phyloP scores from a whole-genome alignment of 345 rosid genomes.

The Salix purpurea region DNA sequence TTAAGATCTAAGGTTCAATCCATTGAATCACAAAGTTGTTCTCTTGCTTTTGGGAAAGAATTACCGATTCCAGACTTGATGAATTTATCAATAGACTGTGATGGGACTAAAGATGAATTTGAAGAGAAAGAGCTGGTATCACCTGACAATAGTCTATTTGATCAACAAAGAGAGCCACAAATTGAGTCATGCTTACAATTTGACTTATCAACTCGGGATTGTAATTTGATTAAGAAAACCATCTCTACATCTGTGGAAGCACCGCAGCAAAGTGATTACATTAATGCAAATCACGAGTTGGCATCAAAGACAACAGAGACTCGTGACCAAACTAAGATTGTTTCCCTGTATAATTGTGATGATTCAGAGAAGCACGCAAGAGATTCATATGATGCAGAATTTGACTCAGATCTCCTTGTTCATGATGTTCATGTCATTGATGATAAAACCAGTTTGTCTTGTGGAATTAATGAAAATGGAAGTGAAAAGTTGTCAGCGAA shows the following conservation, averaged over 20 bases:
- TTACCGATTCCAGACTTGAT: slow-evolving; percentile 25
- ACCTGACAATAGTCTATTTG: slow-evolving; percentile 7
- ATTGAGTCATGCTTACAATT: slow-evolving; percentile 8
- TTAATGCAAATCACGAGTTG: slow-evolving; percentile 7
- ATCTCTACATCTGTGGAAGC: slow-evolving; percentile 18
- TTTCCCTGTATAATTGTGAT: slow-evolving; percentile 14
- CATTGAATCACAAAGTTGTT: slow-evolving; percentile 13
- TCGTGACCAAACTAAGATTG: slow-evolving; percentile 8
- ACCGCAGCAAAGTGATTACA: slow-evolving; percentile 22
- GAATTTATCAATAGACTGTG: slow-evolving; percentile 3
- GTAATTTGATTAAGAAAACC: slow-evolving; percentile 23
- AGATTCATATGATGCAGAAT: neutral
- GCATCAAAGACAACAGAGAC: slow-evolving; percentile 16
- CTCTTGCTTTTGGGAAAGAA: slow-evolving; percentile 42
- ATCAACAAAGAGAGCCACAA: slow-evolving; percentile 16
- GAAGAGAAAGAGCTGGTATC: slow-evolving; percentile 20
- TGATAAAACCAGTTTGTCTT: slow-evolving; percentile 24
- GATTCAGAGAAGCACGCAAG: slow-evolving; percentile 19
- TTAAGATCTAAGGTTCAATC: slow-evolving; percentile 25
- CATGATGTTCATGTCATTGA: slow-evolving; percentile 61
- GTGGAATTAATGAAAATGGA: slow-evolving; percentile 20
- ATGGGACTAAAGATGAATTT: slow-evolving; percentile 16
- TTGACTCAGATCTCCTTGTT: slow-evolving; percentile 18
- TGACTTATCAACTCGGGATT: slow-evolving; percentile 11
- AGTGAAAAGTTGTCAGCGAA: slow-evolving; percentile 14